phyloP scores from a whole-genome alignment of 2,329 filamentous ascomycete species.

The Ramularia collo-cygni region DNA sequence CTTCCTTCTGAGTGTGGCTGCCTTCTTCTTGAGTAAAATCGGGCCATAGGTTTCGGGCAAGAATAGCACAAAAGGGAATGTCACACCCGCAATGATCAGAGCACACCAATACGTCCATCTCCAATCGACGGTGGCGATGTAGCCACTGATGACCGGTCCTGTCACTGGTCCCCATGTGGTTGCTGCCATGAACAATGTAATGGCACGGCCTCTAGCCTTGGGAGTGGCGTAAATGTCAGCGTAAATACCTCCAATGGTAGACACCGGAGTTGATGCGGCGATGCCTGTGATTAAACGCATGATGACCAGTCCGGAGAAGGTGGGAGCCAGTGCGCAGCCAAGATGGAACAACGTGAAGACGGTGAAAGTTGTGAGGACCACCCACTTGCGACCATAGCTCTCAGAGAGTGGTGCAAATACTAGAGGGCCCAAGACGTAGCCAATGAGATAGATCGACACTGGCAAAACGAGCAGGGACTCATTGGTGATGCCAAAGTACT shows the following conservation, averaged over 20 bases:
- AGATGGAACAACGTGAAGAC: constrained; percentile 41
- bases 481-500: constrained; percentile 50
- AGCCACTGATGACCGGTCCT: constrained; percentile 60
- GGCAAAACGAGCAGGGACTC: constrained; percentile 40
- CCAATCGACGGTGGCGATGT: constrained; percentile 56
- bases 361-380: constrained; percentile 46
- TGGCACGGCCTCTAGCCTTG: constrained; percentile 50
- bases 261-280: constrained; percentile 45
- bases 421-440: constrained; percentile 41
- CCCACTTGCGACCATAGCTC: constrained; percentile 39
- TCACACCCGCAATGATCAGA: constrained; percentile 59
- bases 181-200: constrained; percentile 58
- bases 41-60: constrained; percentile 49
- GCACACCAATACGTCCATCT: constrained; percentile 66
- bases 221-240: constrained; percentile 59
- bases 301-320: constrained; percentile 37
- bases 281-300: constrained; percentile 40
- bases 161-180: constrained; percentile 62
- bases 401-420: constrained; percentile 40
- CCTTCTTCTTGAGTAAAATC: constrained; percentile 38
- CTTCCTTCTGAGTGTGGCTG: constrained; percentile 43
- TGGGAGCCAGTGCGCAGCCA: constrained; percentile 39
- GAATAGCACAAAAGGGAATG: constrained; percentile 54
- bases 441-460: constrained; percentile 45
- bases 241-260: constrained; percentile 55